Evolutionary conservation across 1,284 basidiomycete species (phyloP).

Genomic region (Melampsora medusae): DNA sequence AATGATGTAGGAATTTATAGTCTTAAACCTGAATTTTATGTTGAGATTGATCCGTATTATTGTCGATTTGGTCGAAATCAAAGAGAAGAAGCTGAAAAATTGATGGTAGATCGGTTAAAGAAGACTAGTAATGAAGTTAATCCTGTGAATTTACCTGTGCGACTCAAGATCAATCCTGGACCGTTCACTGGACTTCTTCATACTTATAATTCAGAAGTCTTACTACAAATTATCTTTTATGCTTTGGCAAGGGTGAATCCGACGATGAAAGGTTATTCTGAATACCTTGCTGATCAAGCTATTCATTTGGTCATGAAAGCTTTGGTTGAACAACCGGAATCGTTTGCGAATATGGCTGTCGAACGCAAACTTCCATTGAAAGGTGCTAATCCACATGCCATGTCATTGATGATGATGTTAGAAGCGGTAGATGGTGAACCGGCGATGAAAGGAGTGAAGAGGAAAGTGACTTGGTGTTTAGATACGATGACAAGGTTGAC

Average conservation of each 20-base stretch:
- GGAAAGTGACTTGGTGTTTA: conserved; percentile 73
- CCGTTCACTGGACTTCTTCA: conserved; percentile 66
- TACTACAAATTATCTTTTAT: conserved; percentile 75
- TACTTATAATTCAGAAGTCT: conserved; percentile 66
- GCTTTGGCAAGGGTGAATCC: conserved; percentile 57
- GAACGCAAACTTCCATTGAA: conserved; percentile 51
- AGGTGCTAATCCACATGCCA: conserved; percentile 38
- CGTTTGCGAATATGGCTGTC: conserved; percentile 65
- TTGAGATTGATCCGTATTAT: conserved; percentile 92
- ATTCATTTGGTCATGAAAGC: conserved; percentile 82
- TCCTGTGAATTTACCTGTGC: conserved; percentile 72
- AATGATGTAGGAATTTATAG: conserved; percentile 82
- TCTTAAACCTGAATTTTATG: conserved; percentile 75
- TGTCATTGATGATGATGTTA: conserved; percentile 35
- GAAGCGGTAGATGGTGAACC: conserved; percentile 41
- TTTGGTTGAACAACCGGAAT: conserved; percentile 65
- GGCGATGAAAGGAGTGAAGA: conserved; percentile 62
- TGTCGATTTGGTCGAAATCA: conserved; percentile 94
- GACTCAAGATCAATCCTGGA: conserved; percentile 65
- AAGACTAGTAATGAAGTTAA: conserved; percentile 61
- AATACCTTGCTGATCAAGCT: conserved; percentile 83
- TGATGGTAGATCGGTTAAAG: conserved; percentile 69
- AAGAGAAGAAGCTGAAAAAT: conserved; percentile 84
- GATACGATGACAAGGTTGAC: conserved; percentile 63
- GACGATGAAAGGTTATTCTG: conserved; percentile 61